These are phyloP conservation scores for Acanthamoeba comandoni DNA, from an alignment of 208 protist genomes.

Conservation along the genomic window DNA sequence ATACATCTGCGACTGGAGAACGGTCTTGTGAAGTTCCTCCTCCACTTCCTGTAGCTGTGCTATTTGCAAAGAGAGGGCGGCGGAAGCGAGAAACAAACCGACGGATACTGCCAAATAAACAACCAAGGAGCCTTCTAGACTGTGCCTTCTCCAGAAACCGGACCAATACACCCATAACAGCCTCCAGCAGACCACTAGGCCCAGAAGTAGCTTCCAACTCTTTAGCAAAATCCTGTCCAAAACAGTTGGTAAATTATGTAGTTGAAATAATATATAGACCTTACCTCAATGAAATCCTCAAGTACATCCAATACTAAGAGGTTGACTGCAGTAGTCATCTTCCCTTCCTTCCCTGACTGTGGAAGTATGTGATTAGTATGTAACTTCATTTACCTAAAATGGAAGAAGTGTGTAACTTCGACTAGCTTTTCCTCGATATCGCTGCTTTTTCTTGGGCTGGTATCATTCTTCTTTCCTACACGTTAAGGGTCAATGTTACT, in stretches of 20 bases:
- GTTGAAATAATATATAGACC: too few relatives aligned
- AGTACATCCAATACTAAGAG: constrained; percentile 49
- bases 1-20: too few relatives aligned
- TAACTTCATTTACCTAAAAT: too few relatives aligned
- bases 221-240: constrained; percentile 20
- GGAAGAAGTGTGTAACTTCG: neutral
- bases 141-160: constrained; percentile 39
- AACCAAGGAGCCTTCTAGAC: constrained; percentile 17
- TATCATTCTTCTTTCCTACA: too few relatives aligned
- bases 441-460: constrained; percentile 28
- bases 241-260: too few relatives aligned
- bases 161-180: constrained; percentile 1
- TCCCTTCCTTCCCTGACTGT: constrained; percentile 37
- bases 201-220: constrained; percentile 17
- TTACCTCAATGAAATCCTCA: constrained; percentile 65
- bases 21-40: too few relatives aligned
- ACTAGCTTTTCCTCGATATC: neutral
- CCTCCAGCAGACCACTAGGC: neutral
- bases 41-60: neutral
- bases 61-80: constrained; percentile 17
- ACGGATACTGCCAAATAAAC: constrained; percentile 24
- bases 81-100: constrained; percentile 50
- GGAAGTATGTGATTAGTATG: neutral
- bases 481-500: too few relatives aligned
- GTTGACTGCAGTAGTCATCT: constrained; percentile 24